phyloP scores from a whole-genome alignment of 2,329 filamentous ascomycete genomes.

The Venturia nashicola region DNA sequence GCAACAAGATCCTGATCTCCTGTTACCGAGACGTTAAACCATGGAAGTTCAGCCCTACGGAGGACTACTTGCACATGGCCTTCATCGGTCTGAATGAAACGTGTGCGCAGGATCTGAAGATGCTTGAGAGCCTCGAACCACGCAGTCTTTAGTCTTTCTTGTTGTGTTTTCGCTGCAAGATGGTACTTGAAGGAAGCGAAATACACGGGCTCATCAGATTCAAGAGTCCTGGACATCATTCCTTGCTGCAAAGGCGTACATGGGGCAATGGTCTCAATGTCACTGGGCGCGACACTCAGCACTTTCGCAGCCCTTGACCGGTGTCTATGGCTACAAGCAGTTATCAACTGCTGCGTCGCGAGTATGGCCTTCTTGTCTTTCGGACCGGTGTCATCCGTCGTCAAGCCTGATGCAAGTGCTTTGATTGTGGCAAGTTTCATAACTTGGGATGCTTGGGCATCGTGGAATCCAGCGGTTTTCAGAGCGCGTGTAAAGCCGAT shows the following conservation, averaged over 20 bases:
- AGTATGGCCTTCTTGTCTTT: slow-evolving; percentile 21
- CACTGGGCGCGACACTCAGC: slow-evolving; percentile 36
- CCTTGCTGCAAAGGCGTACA: slow-evolving; percentile 81
- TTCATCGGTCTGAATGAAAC: slow-evolving; percentile 60
- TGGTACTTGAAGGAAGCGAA: slow-evolving; percentile 63
- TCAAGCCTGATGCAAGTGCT: slow-evolving; percentile 22
- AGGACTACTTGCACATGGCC: slow-evolving; percentile 65
- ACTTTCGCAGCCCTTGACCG: slow-evolving; percentile 37
- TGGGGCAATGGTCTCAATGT: slow-evolving; percentile 63
- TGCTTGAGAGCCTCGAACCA: slow-evolving; percentile 43
- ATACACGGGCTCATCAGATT: slow-evolving; percentile 48
- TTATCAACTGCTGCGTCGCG: slow-evolving; percentile 47
- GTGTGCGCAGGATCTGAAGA: slow-evolving; percentile 57
- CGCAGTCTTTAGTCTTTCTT: slow-evolving; percentile 38
- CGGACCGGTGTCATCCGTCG: slow-evolving; percentile 1
- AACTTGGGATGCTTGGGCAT: slow-evolving; percentile 52
- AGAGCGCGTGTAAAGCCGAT: slow-evolving; percentile 56
- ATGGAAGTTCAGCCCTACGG: slow-evolving; percentile 30
- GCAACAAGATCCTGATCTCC: slow-evolving; percentile 24
- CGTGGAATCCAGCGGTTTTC: slow-evolving; percentile 47
- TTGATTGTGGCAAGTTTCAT: slow-evolving; percentile 41
- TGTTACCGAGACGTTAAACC: slow-evolving; percentile 28
- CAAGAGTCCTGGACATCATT: slow-evolving; percentile 61
- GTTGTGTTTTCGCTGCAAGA: slow-evolving; percentile 35
- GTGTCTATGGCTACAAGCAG: slow-evolving; percentile 52